These are phyloP conservation scores for Cladophialophora carrionii DNA, from an alignment of 2,329 filamentous ascomycete genomes.

Conservation along the genomic window DNA sequence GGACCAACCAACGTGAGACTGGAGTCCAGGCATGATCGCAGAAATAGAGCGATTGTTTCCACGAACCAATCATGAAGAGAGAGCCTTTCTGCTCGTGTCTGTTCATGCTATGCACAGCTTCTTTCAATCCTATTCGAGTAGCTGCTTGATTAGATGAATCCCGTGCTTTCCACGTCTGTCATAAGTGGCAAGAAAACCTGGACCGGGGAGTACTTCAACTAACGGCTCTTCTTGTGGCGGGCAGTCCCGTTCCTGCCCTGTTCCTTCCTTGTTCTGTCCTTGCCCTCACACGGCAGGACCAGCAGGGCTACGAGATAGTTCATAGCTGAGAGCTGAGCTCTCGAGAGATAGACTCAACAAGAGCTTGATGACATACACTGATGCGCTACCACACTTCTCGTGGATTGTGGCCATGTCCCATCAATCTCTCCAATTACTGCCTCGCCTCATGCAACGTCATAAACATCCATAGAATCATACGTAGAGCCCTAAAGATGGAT, in stretches of 20 bases:
- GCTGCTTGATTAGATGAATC: not conserved
- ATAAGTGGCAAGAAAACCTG: not conserved
- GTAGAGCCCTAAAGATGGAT: slow-evolving; percentile 28
- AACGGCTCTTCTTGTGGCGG: no score
- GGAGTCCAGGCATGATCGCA: not conserved
- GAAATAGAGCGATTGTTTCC: not conserved
- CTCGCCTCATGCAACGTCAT: not conserved
- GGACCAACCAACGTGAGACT: not conserved
- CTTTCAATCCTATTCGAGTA: not conserved
- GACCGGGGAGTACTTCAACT: no score
- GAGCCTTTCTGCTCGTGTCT: not conserved
- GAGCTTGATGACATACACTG: no score
- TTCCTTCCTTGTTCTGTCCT: no score
- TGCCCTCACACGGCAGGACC: no score
- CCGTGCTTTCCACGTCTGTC: not conserved
- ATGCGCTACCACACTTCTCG: no score
- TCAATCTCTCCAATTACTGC: not conserved
- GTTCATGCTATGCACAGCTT: not conserved
- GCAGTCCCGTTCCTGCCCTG: no score
- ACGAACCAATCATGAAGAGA: not conserved
- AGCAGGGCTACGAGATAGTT: no score
- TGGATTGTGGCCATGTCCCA: not conserved
- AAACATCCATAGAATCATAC: slow-evolving; percentile 4
- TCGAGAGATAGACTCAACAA: no score
- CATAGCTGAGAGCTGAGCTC: no score